Percentiles rank a stretch among this genome's conserved stretches.
Conservation (phyloP, 1,284 basidiomycete genomes). For the Microbotryum intermedium region DNA sequence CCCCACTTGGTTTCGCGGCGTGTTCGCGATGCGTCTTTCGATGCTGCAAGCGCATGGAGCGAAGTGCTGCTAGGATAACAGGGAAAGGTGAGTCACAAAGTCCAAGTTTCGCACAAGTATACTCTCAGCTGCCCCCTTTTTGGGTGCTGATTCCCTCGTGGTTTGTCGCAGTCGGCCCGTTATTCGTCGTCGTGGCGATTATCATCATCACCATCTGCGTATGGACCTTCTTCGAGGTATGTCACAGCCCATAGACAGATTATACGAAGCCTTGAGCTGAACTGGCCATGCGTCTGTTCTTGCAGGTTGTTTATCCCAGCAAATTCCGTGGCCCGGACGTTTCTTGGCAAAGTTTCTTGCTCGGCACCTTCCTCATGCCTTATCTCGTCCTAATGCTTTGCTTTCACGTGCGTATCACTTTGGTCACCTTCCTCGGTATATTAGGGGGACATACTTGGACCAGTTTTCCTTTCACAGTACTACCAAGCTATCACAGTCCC, state of each 20-base stretch:
- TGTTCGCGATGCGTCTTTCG: slow-evolving; percentile 2
- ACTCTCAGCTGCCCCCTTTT: not conserved
- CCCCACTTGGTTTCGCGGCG: too few relatives aligned
- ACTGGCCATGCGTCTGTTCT: not conserved
- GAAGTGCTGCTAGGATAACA: not conserved
- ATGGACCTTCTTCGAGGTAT: slow-evolving; percentile 55
- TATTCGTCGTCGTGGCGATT: slow-evolving; percentile 72
- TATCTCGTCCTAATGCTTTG: slow-evolving; percentile 29
- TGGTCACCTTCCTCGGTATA: too few relatives aligned
- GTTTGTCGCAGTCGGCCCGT: slow-evolving; percentile 57
- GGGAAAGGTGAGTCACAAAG: not conserved
- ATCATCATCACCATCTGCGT: slow-evolving; percentile 60
- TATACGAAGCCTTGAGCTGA: not conserved
- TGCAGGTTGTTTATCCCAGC: slow-evolving; percentile 22
- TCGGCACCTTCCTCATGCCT: slow-evolving; percentile 20
- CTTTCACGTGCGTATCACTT: slow-evolving; percentile 25
- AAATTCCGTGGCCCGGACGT: slow-evolving; percentile 26
- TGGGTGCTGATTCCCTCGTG: not conserved
- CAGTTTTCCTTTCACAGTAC: slow-evolving; percentile 16
- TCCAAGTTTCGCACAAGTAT: not conserved
- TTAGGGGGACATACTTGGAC: not conserved
- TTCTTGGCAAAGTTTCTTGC: slow-evolving; percentile 12
- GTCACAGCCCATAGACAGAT: slow-evolving; percentile 4
- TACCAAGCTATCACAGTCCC: slow-evolving; percentile 28
- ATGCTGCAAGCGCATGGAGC: slow-evolving; percentile 1